A percentile compares a stretch with the other conserved stretches of the same genome.
These are phyloP conservation scores for Tillandsia fasciculata DNA, from an alignment of 176 grass and related monocot species.

Conservation along the genomic window DNA sequence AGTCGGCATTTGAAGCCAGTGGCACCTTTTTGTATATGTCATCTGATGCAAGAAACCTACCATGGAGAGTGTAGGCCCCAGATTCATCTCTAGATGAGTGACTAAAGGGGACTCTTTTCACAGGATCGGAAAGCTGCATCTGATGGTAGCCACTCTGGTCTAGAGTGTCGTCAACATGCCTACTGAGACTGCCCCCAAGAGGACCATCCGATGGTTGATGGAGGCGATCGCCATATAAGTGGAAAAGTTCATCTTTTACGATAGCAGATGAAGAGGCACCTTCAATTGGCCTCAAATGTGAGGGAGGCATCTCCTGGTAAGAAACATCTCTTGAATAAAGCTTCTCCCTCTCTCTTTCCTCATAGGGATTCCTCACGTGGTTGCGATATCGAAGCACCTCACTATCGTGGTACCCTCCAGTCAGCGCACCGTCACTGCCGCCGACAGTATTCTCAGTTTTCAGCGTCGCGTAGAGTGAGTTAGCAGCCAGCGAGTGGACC, in stretches of 20 bases:
- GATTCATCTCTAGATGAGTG: constrained; percentile 18
- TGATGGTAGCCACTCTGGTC: constrained; percentile 4
- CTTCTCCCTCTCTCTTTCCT: constrained; percentile 31
- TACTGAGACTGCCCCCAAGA: constrained; percentile 22
- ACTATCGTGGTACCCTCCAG: constrained; percentile 6
- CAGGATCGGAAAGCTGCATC: constrained; percentile 20
- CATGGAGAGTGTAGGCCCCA: constrained; percentile 22
- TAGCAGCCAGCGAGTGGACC: constrained; percentile 22
- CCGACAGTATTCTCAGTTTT: constrained; percentile 16
- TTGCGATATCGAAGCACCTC: constrained; percentile 14
- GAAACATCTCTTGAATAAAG: constrained; percentile 29
- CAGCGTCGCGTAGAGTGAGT: background rate
- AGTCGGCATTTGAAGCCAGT: constrained; percentile 15
- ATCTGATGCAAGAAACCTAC: constrained; percentile 31
- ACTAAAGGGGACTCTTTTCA: constrained; percentile 23
- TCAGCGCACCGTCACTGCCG: background rate
- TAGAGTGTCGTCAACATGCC: constrained; percentile 20
- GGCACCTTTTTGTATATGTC: constrained; percentile 37
- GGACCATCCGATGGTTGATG: constrained; percentile 26
- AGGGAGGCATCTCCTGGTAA: constrained; percentile 14
- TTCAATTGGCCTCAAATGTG: constrained; percentile 30
- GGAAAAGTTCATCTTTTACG: constrained; percentile 19
- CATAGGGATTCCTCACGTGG: constrained; percentile 8
- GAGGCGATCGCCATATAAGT: constrained; percentile 4
- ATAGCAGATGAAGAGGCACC: constrained; percentile 41